Base-by-base conservation (phyloP, 495 filamentous ascomycete genomes). In the Parathielavia appendiculata region DNA sequence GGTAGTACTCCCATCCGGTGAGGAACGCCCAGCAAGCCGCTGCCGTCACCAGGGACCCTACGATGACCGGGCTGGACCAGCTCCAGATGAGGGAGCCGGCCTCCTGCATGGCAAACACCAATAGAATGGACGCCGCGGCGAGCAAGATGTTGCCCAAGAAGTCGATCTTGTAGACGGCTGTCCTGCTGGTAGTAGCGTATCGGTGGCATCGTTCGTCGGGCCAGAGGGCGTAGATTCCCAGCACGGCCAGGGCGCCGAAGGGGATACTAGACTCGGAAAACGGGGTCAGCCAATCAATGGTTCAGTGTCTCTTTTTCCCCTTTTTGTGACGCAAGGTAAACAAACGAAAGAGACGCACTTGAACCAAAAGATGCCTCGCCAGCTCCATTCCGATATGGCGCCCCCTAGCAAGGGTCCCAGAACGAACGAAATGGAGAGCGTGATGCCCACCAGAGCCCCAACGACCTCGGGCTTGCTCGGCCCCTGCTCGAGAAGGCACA, bases 351-450 rank as follows among this genome's bases (percentile, higher is more conserved):
- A 9, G n/a, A 65, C 68, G 12, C 43, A 76, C 76, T 90, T 90
- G 72, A 90, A 83, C 82, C 83, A 89, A 66, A 87, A 90, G 34
- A 79, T 80, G 77, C 84, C 87, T 35, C 84, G 66, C 88, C 88
- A 91, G 5, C 74, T 75, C 14, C 83, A 75, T 46, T 85, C 74
- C 0, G 87, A 79, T 50, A 92, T 85, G 2, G 78, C 76, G 19
- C 88, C 88, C 13, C 88, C 88, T 2, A 90, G 71, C 4, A 91
- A 64, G 1, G 88, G 88, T 0, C 88, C 88, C 7, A 85, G 64
- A 4, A 78, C 69, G 54, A 74, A 78, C 4, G 75, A 77, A 4
- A 76, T 64, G 13, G 75, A 75, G 13, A 79, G 63, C 0, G 75
- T 77, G 39, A 74, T 56, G 30, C 75, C 76, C 0, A 79, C 62